phyloP scores from a whole-genome alignment of 2,329 filamentous ascomycete species.

The Cercospora sesami region DNA sequence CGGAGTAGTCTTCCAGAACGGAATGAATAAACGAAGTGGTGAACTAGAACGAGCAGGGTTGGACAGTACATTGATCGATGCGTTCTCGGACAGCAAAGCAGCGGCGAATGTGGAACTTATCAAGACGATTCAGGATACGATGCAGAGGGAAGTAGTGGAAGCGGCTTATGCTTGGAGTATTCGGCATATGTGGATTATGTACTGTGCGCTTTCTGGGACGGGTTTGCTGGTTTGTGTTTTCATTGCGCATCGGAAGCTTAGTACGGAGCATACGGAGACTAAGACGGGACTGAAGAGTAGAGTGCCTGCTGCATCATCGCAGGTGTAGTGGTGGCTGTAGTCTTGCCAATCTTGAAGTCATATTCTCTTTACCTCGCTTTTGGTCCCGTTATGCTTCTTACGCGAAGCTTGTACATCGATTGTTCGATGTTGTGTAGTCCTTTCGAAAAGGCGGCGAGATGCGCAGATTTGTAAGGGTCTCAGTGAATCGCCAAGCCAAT shows the following conservation, averaged over 20 bases:
- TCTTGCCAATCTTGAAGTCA: neutral
- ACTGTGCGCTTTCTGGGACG: constrained; percentile 45
- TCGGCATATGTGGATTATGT: constrained; percentile 53
- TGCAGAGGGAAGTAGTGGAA: constrained; percentile 45
- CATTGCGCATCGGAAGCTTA: constrained; percentile 48
- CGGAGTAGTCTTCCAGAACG: constrained; percentile 54
- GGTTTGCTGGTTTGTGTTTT: constrained; percentile 48
- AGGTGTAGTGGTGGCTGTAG: neutral
- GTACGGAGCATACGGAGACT: constrained; percentile 53
- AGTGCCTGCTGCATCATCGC: neutral
- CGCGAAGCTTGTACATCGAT: neutral
- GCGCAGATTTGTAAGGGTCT: neutral
- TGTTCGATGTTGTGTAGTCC: neutral
- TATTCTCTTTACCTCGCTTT: neutral
- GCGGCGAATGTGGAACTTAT: constrained; percentile 52
- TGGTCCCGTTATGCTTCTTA: neutral
- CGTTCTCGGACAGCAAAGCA: constrained; percentile 46
- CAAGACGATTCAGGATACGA: constrained; percentile 41
- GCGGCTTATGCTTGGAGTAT: constrained; percentile 53
- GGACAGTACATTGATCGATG: constrained; percentile 36
- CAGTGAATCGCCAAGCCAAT: neutral
- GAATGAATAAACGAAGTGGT: constrained; percentile 27
- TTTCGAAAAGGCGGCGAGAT: too few species aligned
- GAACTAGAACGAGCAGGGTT: constrained; percentile 24
- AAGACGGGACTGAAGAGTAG: constrained; percentile 46